Percentiles rank a stretch among this genome's conserved stretches.
Conservation (phyloP, 148 eudicot species). For the Drosera capensis region DNA sequence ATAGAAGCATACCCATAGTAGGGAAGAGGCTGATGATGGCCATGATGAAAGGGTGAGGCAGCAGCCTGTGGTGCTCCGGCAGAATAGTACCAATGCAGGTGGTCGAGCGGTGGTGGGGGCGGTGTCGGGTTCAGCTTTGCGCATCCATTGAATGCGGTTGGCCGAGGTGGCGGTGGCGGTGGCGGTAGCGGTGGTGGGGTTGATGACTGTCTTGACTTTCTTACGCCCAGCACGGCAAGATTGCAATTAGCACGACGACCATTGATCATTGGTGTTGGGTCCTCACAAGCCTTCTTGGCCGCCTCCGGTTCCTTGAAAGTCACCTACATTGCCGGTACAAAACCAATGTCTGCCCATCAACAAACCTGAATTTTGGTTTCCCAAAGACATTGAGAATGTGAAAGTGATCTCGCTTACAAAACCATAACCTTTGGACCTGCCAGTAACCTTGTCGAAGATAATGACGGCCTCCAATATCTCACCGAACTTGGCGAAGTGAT, state of each 20-base stretch:
- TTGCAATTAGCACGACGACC: slow-evolving; percentile 95
- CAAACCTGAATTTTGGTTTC: background rate
- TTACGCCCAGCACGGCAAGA: slow-evolving; percentile 79
- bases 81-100: background rate
- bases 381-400: background rate
- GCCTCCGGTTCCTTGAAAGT: slow-evolving; percentile 76
- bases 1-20: background rate
- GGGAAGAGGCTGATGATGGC: background rate
- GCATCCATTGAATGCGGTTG: background rate
- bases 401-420: slow-evolving; percentile 35
- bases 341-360: background rate
- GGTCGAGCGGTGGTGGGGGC: too few relatives aligned
- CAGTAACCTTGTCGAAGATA: slow-evolving; percentile 77
- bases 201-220: slow-evolving; percentile 30
- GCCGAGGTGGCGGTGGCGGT: background rate
- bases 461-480: slow-evolving; percentile 82
- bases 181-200: background rate
- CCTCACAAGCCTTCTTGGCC: slow-evolving; percentile 89
- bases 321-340: slow-evolving; percentile 28
- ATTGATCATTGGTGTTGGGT: slow-evolving; percentile 73
- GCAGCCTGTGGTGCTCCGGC: background rate
- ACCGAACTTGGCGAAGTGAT: slow-evolving; percentile 62
- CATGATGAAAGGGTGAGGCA: background rate
- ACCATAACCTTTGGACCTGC: slow-evolving; percentile 91
- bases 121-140: background rate